A percentile compares a stretch with the other conserved stretches of the same genome.
phyloP scores from a whole-genome alignment of 371 early-diverging fungal genomes.

The Coelomomyces lativittatus region DNA sequence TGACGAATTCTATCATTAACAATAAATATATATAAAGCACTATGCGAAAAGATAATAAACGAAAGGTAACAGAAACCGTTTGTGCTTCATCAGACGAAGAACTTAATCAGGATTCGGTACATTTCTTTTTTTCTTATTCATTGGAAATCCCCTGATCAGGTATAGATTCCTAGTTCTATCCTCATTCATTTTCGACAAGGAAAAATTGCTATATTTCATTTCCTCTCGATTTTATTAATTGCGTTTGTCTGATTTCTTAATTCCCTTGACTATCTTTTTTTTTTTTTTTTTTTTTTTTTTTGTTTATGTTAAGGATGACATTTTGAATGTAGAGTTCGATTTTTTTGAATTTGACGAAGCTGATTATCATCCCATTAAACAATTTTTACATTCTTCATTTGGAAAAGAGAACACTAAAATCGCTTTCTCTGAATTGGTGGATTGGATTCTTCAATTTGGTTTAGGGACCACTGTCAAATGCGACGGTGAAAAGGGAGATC shows the following conservation, averaged over 20 bases:
- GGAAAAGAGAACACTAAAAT: slow-evolving; percentile 52
- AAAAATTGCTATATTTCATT: no score
- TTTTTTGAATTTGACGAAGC: slow-evolving; percentile 70
- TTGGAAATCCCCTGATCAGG: no score
- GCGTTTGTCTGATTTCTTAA: neutral
- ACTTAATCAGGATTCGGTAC: no score
- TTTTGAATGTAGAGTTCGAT: slow-evolving; percentile 83
- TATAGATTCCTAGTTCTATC: no score
- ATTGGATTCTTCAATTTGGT: slow-evolving; percentile 56
- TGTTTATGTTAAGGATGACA: slow-evolving; percentile 7
- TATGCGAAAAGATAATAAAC: no score
- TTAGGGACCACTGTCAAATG: slow-evolving; percentile 82
- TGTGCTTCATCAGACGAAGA: no score
- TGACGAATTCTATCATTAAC: no score
- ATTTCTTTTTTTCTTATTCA: no score
- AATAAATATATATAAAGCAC: no score
- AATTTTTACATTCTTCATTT: slow-evolving; percentile 56
- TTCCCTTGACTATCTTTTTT: neutral
- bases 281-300: neutral
- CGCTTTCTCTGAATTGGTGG: slow-evolving; percentile 55
- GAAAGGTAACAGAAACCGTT: no score
- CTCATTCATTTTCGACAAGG: no score
- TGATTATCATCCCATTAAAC: slow-evolving; percentile 83
- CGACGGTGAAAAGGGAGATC: slow-evolving; percentile 64
- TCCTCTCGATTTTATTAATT: neutral